Evolutionary conservation across 2,329 filamentous ascomycete species (phyloP), one percentile per base, ranked within the genome.

Genomic region (Dendrostoma leiphaemia): DNA sequence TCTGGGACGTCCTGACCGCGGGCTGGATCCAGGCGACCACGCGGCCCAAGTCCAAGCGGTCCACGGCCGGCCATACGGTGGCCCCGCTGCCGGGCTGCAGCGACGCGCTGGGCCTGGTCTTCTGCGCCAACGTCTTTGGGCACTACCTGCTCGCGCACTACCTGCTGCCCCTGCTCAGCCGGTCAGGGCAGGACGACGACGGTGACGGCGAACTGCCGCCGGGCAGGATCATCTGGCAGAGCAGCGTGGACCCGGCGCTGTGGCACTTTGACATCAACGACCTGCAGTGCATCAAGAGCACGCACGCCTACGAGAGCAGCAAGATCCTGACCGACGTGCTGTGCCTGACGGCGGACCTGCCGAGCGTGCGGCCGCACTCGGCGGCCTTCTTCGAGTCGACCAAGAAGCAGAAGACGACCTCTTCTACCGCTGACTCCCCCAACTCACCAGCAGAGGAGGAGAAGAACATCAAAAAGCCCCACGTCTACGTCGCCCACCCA

Each of bases 51-150:
- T 97, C 81, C 75, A 96, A 96, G 74, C 71, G 85, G 15, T 80
- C 86, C 4, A 69, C 77, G 13, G 69, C 73, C 2, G 78, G 79
- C 10, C 65, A 68, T 38, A 67, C 74, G 3, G 62, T 83, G 29
- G 74, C 65, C 56, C 68, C 69, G 3, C 43, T 68, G 74, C 82
- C n/a, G 73, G 74, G 57, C 73, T 45, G 38, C 13, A 43, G 40
- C n/a, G 62, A 72, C 15, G 81, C 85, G 5, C 74, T 99, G 1
- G 92, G 91, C 3, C 80, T 90, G 61, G 84, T 96, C 17, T 99
- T 97, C 68, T 88, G 87, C 67, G 88, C 93, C 47, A 97, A 97
- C 66, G 81, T 96, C 28, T 97, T 99, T 67, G 94, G 94, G 0
- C 94, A 99, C 73, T 97, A 99, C 68, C 74, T 97, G 65, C 83